Conservation (phyloP, 2,329 filamentous ascomycete species). For the Aspergillus viridinutans region DNA sequence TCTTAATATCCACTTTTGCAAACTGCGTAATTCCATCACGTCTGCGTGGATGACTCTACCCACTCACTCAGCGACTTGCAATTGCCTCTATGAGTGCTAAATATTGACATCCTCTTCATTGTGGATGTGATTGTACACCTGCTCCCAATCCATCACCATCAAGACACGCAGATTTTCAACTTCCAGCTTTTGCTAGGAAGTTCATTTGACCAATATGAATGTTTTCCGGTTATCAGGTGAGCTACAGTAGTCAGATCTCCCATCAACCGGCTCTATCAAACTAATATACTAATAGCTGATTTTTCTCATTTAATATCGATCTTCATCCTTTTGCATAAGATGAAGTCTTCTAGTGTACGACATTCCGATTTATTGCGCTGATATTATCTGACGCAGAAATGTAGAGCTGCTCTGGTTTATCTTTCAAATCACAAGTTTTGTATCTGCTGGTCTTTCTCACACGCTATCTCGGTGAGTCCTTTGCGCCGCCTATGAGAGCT, state of each 20-base stretch:
- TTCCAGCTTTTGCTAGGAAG: background rate
- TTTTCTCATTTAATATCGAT: constrained; percentile 94
- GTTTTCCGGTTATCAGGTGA: constrained; percentile 65
- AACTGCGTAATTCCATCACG: background rate
- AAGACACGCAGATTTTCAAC: background rate
- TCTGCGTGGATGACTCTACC: background rate
- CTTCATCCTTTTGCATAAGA: constrained; percentile 92
- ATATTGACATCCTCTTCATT: background rate
- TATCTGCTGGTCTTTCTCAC: constrained; percentile 93
- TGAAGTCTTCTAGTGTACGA: constrained; percentile 82
- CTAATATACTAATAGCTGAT: constrained; percentile 60
- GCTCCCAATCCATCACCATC: background rate
- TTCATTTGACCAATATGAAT: constrained; percentile 54
- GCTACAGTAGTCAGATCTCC: background rate
- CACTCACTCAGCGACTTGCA: background rate
- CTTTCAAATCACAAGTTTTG: constrained; percentile 95
- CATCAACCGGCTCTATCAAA: background rate
- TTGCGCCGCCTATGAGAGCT: background rate
- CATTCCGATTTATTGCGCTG: background rate
- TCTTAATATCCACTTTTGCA: constrained; percentile 28
- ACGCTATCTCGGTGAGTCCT: constrained; percentile 71
- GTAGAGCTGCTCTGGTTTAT: constrained; percentile 94
- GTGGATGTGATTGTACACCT: background rate
- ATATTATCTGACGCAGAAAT: constrained; percentile 7
- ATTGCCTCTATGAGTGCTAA: background rate